phyloP scores from a whole-genome alignment of 176 grass and related monocot genomes.

The Sorghum bicolor region DNA sequence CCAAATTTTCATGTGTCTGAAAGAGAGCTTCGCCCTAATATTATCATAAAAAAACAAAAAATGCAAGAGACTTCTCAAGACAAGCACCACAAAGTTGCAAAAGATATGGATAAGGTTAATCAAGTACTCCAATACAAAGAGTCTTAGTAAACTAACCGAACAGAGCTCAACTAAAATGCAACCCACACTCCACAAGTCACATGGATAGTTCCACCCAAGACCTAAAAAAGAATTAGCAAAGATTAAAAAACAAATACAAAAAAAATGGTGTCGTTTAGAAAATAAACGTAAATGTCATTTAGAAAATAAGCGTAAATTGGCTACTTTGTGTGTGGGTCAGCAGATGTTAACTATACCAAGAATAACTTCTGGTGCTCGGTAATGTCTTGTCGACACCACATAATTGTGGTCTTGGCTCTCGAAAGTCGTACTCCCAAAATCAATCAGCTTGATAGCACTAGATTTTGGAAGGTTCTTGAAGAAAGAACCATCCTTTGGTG shows the following conservation, averaged over 20 bases:
- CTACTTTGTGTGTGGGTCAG: neutral
- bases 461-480: conserved; percentile 94
- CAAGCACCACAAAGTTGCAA: neutral
- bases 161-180: conserved; percentile 98
- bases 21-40: conserved; percentile 80
- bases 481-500: conserved; percentile 71
- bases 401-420: conserved; percentile 94
- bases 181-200: conserved; percentile 94
- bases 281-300: conserved; percentile 2
- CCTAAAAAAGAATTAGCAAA: conserved; percentile 47
- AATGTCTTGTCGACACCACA: conserved; percentile 92
- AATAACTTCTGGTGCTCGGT: conserved; percentile 97
- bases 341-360: conserved; percentile 60
- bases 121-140: neutral
- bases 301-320: conserved; percentile 13
- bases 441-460: conserved; percentile 93
- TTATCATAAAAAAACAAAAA: conserved; percentile 27
- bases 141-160: conserved; percentile 60
- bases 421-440: conserved; percentile 95
- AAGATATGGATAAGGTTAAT: conserved; percentile 11
- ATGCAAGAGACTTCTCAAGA: conserved; percentile 20
- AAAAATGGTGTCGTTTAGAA: neutral
- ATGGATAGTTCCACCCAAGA: conserved; percentile 96
- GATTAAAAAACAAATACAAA: neutral
- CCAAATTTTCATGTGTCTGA: conserved; percentile 97